Conservation (phyloP, 305 asterid species). For the Fraxinus albicans region DNA sequence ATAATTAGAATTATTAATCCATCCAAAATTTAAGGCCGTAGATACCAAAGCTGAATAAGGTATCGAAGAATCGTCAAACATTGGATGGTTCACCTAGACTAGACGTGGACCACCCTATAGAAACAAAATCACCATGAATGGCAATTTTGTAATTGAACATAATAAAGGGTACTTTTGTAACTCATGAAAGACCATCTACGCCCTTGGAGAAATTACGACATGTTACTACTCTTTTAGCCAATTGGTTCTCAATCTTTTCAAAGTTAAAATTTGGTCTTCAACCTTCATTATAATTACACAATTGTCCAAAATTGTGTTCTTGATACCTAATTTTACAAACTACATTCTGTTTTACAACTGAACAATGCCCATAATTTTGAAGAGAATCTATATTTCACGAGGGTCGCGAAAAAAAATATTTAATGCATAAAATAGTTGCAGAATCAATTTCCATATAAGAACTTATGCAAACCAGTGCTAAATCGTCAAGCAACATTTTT, state of each 20-base stretch:
- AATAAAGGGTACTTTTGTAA: constrained; percentile 4
- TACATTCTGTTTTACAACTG: neutral
- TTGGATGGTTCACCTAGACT: constrained; percentile 38
- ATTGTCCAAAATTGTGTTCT: neutral
- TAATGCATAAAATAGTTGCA: neutral
- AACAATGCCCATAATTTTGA: neutral
- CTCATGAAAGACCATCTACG: neutral
- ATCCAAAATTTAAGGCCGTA: constrained; percentile 3
- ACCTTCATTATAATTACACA: neutral
- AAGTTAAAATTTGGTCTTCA: neutral
- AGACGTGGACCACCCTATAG: constrained; percentile 16
- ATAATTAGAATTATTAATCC: constrained; percentile 28
- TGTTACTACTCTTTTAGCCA: neutral
- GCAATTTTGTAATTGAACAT: constrained; percentile 10
- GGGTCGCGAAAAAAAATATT: neutral
- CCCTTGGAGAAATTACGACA: neutral
- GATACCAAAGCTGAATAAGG: constrained; percentile 2
- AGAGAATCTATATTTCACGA: neutral
- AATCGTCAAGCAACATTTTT: neutral
- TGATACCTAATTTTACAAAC: neutral
- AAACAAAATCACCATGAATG: constrained; percentile 6
- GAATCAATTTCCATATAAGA: neutral
- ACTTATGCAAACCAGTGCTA: neutral
- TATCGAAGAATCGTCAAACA: constrained; percentile 14
- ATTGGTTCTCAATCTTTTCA: neutral